These are phyloP conservation scores for Colletotrichum simmondsii DNA, from an alignment of 2,329 filamentous ascomycete genomes.

Conservation along the genomic window DNA sequence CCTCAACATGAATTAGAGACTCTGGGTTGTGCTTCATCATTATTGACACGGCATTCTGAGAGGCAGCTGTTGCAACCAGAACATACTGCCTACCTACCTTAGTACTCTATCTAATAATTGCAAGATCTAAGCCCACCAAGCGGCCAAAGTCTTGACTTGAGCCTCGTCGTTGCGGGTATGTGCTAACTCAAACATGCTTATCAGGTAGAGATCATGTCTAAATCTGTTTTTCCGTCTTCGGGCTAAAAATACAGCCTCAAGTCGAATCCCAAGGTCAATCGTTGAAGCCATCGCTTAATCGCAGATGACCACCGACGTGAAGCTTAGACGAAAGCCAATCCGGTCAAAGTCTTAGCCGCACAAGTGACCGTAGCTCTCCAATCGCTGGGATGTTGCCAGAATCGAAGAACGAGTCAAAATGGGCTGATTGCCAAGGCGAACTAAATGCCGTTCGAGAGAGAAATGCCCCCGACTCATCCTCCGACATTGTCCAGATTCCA, in stretches of 20 bases:
- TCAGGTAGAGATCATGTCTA: too few species aligned
- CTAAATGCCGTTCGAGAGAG: slow-evolving; percentile 2
- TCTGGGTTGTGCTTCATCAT: too few species aligned
- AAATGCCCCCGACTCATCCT: background rate
- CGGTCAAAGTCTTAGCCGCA: background rate
- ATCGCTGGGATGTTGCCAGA: background rate
- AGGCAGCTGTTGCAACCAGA: too few species aligned
- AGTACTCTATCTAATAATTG: too few species aligned
- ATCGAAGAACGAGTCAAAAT: slow-evolving; percentile 20
- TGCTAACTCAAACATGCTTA: too few species aligned
- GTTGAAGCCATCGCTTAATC: background rate
- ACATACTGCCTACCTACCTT: too few species aligned
- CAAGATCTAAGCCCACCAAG: too few species aligned
- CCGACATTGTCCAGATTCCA: background rate
- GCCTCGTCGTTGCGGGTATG: too few species aligned
- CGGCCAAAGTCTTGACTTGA: too few species aligned
- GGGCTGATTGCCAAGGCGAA: slow-evolving; percentile 30
- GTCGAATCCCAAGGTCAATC: background rate
- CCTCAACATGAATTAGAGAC: too few species aligned
- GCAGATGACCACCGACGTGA: background rate
- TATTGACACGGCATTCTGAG: too few species aligned
- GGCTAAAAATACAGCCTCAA: background rate
- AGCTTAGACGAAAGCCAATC: background rate
- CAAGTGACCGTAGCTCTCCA: background rate
- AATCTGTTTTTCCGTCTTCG: too few species aligned